Evolutionary conservation across 192 early-diverging fungal species (phyloP).

Genomic region (Thamnidium elegans): DNA sequence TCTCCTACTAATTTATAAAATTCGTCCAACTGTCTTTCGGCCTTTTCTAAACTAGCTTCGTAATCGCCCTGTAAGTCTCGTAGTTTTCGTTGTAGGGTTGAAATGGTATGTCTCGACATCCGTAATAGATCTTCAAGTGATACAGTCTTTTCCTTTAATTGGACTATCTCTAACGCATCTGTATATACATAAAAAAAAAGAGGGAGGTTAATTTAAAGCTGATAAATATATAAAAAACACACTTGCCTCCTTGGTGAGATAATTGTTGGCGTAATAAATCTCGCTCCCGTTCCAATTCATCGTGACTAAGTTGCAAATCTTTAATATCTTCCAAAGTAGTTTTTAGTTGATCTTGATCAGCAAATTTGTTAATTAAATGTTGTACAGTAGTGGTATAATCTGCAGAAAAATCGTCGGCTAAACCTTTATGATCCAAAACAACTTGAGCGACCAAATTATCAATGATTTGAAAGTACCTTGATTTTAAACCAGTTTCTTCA

Average conservation of each 20-base stretch:
- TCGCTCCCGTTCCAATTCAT: constrained; percentile 61
- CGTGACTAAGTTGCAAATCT: constrained; percentile 60
- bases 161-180: constrained; percentile 32
- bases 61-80: constrained; percentile 67
- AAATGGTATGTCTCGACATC: constrained; percentile 72
- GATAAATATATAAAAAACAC: not conserved
- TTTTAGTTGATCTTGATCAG: constrained; percentile 75
- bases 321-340: constrained; percentile 67
- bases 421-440: constrained; percentile 69
- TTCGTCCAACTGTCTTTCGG: constrained; percentile 16
- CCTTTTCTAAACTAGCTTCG: constrained; percentile 54
- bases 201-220: not conserved
- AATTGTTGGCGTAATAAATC: constrained; percentile 64
- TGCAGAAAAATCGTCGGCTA: constrained; percentile 39
- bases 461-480: constrained; percentile 75
- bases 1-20: constrained; percentile 10
- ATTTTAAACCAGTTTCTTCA: constrained; percentile 61
- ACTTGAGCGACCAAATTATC: constrained; percentile 75
- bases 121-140: constrained; percentile 53
- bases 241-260: constrained; percentile 47
- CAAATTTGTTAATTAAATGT: constrained; percentile 71
- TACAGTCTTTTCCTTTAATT: constrained; percentile 52
- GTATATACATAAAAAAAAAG: not conserved
- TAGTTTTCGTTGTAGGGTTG: constrained; percentile 68
- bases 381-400: constrained; percentile 65